Percentiles rank a stretch among this genome's conserved stretches.
Evolutionary conservation across 352 stramenopile genomes (phyloP).

Genomic region (Phytophthora capsici): DNA sequence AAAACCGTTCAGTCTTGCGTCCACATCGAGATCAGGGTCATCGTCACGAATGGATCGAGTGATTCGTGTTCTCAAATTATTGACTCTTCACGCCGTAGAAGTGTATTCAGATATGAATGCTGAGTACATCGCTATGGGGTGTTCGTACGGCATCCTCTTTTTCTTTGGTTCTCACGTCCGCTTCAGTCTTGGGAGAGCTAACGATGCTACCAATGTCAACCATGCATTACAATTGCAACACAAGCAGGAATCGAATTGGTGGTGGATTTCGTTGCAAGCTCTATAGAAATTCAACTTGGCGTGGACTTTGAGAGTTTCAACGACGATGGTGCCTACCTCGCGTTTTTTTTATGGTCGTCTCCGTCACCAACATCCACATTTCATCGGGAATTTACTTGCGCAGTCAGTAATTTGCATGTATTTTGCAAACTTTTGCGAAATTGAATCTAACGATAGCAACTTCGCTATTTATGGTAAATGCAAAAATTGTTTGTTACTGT

Average conservation of each 20-base stretch:
- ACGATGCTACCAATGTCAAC: neutral
- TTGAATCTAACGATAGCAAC: too few species aligned
- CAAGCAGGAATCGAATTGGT: constrained; percentile 27
- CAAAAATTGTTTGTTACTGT: too few species aligned
- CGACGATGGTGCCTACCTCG: constrained; percentile 22
- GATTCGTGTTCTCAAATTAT: constrained; percentile 14
- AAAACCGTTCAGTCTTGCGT: neutral
- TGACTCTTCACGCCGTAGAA: constrained; percentile 26
- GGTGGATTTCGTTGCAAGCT: constrained; percentile 31
- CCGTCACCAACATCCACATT: constrained; percentile 30
- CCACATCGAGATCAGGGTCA: neutral
- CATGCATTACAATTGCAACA: constrained; percentile 12
- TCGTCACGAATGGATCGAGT: neutral
- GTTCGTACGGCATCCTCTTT: constrained; percentile 35
- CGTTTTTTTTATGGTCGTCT: constrained; percentile 24
- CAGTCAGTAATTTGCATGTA: neutral
- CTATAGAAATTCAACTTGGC: constrained; percentile 24
- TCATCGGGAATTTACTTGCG: constrained; percentile 18
- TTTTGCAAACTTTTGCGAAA: too few species aligned
- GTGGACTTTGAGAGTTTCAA: constrained; percentile 29
- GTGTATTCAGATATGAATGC: constrained; percentile 43
- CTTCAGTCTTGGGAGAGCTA: constrained; percentile 17
- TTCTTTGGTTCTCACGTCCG: constrained; percentile 37
- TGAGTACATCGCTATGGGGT: constrained; percentile 55
- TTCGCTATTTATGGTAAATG: neutral